A percentile compares a stretch with the other conserved stretches of the same genome.
Conservation (phyloP, 2,329 filamentous ascomycete species). For the Penicillium sclerotiorum region DNA sequence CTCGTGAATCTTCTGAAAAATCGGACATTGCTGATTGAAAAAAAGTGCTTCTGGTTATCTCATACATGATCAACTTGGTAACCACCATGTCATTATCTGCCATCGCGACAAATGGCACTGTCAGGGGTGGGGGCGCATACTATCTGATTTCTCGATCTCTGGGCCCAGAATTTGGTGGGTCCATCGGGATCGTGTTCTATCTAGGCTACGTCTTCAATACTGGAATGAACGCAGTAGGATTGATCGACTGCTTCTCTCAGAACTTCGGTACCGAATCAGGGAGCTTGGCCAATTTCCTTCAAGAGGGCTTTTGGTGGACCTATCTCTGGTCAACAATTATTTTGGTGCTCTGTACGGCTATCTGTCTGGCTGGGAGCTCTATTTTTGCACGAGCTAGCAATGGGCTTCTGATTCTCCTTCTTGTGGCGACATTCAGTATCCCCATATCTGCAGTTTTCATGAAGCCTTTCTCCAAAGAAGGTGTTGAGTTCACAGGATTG, state of each 20-base stretch:
- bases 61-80: constrained; percentile 81
- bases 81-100: constrained; percentile 85
- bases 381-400: constrained; percentile 82
- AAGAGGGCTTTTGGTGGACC: constrained; percentile 72
- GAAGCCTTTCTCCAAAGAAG: constrained; percentile 65
- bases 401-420: constrained; percentile 69
- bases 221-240: constrained; percentile 81
- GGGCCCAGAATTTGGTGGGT: constrained; percentile 85
- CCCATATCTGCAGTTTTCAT: constrained; percentile 73
- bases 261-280: constrained; percentile 67
- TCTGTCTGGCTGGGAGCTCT: constrained; percentile 78
- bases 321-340: constrained; percentile 76
- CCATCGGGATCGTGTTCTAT: constrained; percentile 86
- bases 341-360: constrained; percentile 69
- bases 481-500: constrained; percentile 77
- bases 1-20: neutral
- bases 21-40: constrained; percentile 20
- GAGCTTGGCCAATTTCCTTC: constrained; percentile 62
- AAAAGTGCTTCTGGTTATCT: constrained; percentile 70
- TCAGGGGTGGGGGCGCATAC: constrained; percentile 84
- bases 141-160: constrained; percentile 85
- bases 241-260: constrained; percentile 78
- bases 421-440: constrained; percentile 77
- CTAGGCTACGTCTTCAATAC: constrained; percentile 88
- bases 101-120: constrained; percentile 86